Base-by-base conservation (phyloP, 2,329 filamentous ascomycete species). In the Claviceps digitariae region DNA sequence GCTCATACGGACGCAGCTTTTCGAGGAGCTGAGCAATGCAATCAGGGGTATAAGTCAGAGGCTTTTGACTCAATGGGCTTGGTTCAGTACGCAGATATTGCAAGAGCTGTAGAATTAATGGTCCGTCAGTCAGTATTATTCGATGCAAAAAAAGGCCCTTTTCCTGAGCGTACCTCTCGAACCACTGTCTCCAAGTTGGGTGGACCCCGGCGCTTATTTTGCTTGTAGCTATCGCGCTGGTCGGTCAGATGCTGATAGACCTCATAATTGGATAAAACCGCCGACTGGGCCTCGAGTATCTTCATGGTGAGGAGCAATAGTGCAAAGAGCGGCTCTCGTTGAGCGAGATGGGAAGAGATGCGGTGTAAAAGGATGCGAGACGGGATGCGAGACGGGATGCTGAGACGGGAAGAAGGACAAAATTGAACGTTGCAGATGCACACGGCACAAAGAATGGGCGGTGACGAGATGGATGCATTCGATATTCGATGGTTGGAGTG, bases 211-310 rank as follows among this genome's bases (percentile, higher is more conserved):
- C 72, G 74, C 56, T 75, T 75, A 52, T 71, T 66, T 44, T 70
- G 67, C 61, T 78, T 74, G 60, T 81, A 77, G 48, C 71, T 69
- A 53, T 71, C 67, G 51, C 74, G 73, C 61, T 81, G 77, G 48
- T 82, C 75, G 6, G 69, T 69, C 41, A 89, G 68, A 60, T 87
- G 84, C 54, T 76, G 72, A 61, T 82, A 83, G 57, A 89, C 84
- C 72, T 89, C 86, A 58, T 79, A 84, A 66, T 89, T 89, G 64
- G 81, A 80, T 62, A 90, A 72, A 44, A 83, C 75, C 5, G 83
- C 83, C 31, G 80, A 80, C 64, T 88, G 83, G 3, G 84, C 73
- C 62, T 86, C 84, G 60, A 88, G 70, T 62, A 90, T 79, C 76
- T 87, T 84, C 81, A 84, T 83, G 21, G 38, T 65, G 48, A 31